phyloP scores from a whole-genome alignment of 148 eudicot species.

The Cornus suecica region DNA sequence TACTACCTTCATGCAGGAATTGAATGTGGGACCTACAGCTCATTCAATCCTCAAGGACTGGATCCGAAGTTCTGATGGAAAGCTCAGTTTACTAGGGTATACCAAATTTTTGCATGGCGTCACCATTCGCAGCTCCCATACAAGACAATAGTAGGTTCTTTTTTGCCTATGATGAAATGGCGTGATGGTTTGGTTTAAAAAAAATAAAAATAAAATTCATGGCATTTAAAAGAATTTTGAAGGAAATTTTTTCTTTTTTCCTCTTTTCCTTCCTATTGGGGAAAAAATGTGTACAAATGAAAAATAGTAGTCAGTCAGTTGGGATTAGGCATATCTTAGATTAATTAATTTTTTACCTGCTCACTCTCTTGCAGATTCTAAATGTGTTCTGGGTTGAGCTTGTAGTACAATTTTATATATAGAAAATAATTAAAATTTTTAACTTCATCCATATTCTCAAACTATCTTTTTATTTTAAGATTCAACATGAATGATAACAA shows the following conservation, averaged over 20 bases:
- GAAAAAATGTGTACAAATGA: slow-evolving; percentile 26
- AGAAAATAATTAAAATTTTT: background rate
- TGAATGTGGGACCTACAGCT: slow-evolving; percentile 58
- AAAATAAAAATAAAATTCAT: too few species aligned
- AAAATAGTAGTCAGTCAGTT: slow-evolving; percentile 16
- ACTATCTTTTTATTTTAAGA: background rate
- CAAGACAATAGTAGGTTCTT: slow-evolving; percentile 34
- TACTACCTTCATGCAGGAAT: slow-evolving; percentile 36
- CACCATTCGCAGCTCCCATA: slow-evolving; percentile 43
- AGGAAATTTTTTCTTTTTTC: background rate
- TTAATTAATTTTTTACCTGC: background rate
- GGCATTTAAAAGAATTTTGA: background rate
- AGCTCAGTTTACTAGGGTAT: slow-evolving; percentile 57
- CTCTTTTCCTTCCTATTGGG: background rate
- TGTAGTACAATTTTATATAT: background rate
- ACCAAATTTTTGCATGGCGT: slow-evolving; percentile 77
- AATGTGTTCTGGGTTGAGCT: background rate
- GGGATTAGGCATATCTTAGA: slow-evolving; percentile 12
- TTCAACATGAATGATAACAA: background rate
- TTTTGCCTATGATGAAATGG: slow-evolving; percentile 8
- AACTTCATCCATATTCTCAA: background rate
- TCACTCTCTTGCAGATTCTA: background rate
- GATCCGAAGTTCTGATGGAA: slow-evolving; percentile 58
- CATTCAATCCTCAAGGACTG: slow-evolving; percentile 51
- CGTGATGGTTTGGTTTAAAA: background rate